These are phyloP conservation scores for Pulicaria dysenterica DNA, from an alignment of 129 eudicot species.

Conservation along the genomic window DNA sequence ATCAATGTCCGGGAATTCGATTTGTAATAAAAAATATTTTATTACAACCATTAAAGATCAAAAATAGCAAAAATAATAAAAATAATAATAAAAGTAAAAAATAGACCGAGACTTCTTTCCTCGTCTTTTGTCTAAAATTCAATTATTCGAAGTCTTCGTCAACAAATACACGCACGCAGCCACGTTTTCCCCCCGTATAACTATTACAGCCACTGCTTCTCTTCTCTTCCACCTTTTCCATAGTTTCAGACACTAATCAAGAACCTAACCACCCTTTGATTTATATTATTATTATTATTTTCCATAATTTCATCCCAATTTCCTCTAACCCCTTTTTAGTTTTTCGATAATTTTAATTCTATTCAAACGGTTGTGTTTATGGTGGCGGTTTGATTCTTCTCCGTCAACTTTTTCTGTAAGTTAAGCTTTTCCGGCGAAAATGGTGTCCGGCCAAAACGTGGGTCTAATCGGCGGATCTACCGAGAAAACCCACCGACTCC, in stretches of 20 bases:
- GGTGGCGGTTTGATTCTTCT: not conserved
- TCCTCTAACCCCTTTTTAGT: not conserved
- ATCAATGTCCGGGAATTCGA: not conserved
- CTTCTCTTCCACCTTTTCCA: conserved; percentile 12
- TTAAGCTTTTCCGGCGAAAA: conserved; percentile 12
- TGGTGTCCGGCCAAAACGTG: conserved; percentile 19
- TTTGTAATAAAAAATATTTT: not conserved
- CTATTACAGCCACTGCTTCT: conserved; percentile 29
- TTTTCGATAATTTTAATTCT: not conserved
- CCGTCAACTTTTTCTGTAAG: conserved; percentile 30
- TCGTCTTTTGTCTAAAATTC: conserved; percentile 23
- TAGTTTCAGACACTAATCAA: conserved; percentile 1
- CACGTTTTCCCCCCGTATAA: conserved; percentile 37
- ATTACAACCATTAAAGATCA: not conserved
- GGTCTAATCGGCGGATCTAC: conserved; percentile 18
- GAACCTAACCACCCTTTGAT: conserved; percentile 10
- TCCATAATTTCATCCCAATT: not conserved
- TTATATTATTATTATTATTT: not conserved
- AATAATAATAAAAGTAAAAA: not conserved
- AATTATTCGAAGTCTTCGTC: conserved; percentile 24
- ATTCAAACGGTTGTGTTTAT: not conserved
- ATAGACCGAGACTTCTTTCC: not conserved
- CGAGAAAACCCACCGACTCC: conserved; percentile 35
- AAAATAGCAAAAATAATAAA: too few relatives aligned
- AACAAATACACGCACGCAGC: conserved; percentile 48